phyloP scores from a whole-genome alignment of 768 basidiomycete genomes.

The Trametes coccinea region DNA sequence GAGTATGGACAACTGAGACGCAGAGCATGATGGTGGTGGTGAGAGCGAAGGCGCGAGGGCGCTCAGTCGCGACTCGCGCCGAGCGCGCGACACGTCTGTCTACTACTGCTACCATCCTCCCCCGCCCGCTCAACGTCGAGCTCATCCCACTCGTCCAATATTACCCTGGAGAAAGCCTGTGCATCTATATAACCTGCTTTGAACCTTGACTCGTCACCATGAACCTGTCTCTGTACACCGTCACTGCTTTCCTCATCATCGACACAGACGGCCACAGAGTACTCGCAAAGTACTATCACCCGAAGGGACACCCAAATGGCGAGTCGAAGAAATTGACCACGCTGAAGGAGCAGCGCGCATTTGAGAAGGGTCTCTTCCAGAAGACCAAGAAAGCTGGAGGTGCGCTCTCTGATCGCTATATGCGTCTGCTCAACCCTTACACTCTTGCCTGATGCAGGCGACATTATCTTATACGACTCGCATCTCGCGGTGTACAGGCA shows the following conservation, averaged over 20 bases:
- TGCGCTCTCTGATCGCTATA: conserved; percentile 37
- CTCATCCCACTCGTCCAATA: too few species aligned
- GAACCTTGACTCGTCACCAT: conserved; percentile 26
- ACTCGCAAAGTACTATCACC: conserved; percentile 93
- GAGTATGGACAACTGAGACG: too few species aligned
- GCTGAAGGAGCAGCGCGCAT: conserved; percentile 90
- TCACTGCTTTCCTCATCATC: conserved; percentile 86
- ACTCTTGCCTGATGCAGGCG: conserved; percentile 51
- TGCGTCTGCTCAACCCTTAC: background rate
- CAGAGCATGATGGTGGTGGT: background rate
- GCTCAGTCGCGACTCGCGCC: too few species aligned
- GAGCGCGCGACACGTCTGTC: too few species aligned
- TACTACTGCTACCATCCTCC: too few species aligned
- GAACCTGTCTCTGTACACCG: conserved; percentile 88
- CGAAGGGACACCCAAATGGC: conserved; percentile 59
- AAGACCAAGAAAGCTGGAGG: conserved; percentile 95
- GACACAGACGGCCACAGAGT: conserved; percentile 96
- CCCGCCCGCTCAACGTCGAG: too few species aligned
- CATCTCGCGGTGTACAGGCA: conserved; percentile 94
- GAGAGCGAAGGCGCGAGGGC: too few species aligned
- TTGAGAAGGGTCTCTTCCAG: conserved; percentile 93
- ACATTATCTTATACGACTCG: conserved; percentile 88
- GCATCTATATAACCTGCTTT: too few species aligned
- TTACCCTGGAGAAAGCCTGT: too few species aligned
- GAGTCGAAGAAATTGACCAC: conserved; percentile 62